phyloP scores from a whole-genome alignment of 148 eudicot species.

The Camellia japonica region DNA sequence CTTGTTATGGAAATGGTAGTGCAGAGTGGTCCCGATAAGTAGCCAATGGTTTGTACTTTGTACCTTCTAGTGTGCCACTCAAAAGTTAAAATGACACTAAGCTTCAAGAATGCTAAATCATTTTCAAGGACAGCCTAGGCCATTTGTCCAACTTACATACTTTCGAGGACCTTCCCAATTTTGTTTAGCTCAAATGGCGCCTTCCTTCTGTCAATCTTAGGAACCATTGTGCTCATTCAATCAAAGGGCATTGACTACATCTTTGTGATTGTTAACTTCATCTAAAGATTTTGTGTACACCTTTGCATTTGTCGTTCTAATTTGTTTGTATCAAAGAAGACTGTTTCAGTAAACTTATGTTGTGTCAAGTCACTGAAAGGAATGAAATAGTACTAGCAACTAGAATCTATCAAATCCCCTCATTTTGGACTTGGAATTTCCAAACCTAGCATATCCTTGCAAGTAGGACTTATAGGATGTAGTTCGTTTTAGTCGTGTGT shows the following conservation, averaged over 20 bases:
- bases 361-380: neutral
- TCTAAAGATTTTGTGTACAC: neutral
- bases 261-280: neutral
- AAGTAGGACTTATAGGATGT: neutral
- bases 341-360: neutral
- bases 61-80: neutral
- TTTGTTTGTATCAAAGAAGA: neutral
- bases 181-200: neutral
- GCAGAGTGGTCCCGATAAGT: neutral
- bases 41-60: neutral
- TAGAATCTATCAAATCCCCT: neutral
- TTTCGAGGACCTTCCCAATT: neutral
- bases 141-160: neutral
- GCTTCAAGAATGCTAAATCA: constrained; percentile 1
- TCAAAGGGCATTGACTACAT: constrained; percentile 1
- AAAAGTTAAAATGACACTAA: neutral
- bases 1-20: neutral
- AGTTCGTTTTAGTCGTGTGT: neutral
- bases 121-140: neutral
- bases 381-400: constrained; percentile 3
- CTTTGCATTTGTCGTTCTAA: neutral
- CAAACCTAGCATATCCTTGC: constrained; percentile 1
- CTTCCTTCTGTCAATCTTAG: too few species aligned
- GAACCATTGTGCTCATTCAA: neutral
- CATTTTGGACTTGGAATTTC: neutral